A percentile compares a stretch with the other conserved stretches of the same genome.
Evolutionary conservation across 148 eudicot species (phyloP).

Genomic region (Rhododendron ferrugineum): DNA sequence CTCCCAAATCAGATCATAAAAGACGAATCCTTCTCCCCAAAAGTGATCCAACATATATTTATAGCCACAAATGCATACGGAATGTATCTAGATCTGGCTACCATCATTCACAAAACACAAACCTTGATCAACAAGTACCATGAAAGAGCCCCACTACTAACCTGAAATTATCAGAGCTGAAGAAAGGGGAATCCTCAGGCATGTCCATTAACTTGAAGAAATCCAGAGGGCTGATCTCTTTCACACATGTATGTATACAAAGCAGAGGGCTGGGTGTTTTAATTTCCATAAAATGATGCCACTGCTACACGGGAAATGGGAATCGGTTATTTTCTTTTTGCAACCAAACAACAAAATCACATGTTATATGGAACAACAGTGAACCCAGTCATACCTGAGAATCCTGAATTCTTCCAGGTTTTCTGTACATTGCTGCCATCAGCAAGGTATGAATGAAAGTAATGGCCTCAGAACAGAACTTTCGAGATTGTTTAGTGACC

Average conservation of each 20-base stretch:
- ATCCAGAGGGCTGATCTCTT: constrained; percentile 54
- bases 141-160: constrained; percentile 20
- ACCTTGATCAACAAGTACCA: not conserved
- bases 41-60: not conserved
- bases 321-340: not conserved
- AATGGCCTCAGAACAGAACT: constrained; percentile 85
- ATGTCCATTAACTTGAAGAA: constrained; percentile 64
- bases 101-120: not conserved
- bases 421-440: constrained; percentile 47
- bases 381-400: constrained; percentile 49
- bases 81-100: not conserved
- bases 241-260: constrained; percentile 32
- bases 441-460: constrained; percentile 61
- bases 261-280: constrained; percentile 49
- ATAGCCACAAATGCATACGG: not conserved
- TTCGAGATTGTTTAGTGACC: constrained; percentile 66
- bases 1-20: not conserved
- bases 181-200: constrained; percentile 68
- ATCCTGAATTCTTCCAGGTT: constrained; percentile 23
- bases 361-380: not conserved
- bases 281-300: constrained; percentile 55
- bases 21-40: not conserved
- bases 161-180: constrained; percentile 67
- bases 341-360: not conserved
- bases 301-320: constrained; percentile 23